Conservation (phyloP, 116 monocot genomes). For the Posidonia oceanica region DNA sequence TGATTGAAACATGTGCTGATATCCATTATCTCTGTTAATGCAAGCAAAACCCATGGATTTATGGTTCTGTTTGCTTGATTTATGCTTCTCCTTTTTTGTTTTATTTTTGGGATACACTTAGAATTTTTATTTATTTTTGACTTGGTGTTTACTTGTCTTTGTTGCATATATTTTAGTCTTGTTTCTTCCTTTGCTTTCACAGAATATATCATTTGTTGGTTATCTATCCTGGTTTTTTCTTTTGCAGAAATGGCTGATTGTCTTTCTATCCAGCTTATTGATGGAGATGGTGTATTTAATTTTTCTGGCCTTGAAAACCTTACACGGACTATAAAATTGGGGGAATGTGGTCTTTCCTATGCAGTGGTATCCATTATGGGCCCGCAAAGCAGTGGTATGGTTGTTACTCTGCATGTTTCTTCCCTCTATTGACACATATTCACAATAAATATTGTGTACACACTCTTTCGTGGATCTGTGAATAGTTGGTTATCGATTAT, state of each 20-base stretch:
- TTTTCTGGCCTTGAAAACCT: slow-evolving; percentile 49
- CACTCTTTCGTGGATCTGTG: not conserved
- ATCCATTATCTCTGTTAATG: too few species aligned
- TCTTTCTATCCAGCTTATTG: slow-evolving; percentile 58
- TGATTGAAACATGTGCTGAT: too few species aligned
- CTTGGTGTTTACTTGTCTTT: too few species aligned
- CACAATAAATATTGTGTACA: not conserved
- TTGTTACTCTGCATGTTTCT: not conserved
- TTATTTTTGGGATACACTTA: too few species aligned
- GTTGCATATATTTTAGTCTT: too few species aligned
- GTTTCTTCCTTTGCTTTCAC: not conserved
- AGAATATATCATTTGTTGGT: not conserved
- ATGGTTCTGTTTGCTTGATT: too few species aligned
- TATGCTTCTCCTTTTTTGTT: too few species aligned
- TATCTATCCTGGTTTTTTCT: not conserved
- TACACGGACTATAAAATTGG: slow-evolving; percentile 46
- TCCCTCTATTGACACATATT: not conserved
- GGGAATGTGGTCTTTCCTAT: slow-evolving; percentile 84
- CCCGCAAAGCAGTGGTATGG: slow-evolving; percentile 91
- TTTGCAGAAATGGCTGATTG: slow-evolving; percentile 49
- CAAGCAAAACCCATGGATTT: too few species aligned
- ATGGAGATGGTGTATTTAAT: slow-evolving; percentile 75
- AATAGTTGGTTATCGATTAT: not conserved
- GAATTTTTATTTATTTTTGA: too few species aligned
- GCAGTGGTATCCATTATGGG: slow-evolving; percentile 96